Conservation (phyloP, 208 protist species). For the Trypanosoma avium region DNA sequence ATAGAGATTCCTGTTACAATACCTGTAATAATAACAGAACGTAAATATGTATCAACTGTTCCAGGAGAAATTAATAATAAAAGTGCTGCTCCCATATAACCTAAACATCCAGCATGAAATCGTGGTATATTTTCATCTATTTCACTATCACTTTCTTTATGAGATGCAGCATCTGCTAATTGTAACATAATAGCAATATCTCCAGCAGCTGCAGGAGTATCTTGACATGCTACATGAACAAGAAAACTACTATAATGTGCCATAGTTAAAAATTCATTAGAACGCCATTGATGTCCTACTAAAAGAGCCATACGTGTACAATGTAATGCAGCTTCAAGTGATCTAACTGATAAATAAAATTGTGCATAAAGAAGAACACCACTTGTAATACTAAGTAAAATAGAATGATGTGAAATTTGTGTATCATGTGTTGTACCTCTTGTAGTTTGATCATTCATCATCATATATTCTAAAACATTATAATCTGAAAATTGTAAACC, state of each 20-base stretch:
- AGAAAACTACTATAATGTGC: conserved; percentile 77
- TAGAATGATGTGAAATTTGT: conserved; percentile 29
- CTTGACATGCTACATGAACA: conserved; percentile 45
- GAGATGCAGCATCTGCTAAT: conserved; percentile 35
- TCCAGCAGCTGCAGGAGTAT: conserved; percentile 62
- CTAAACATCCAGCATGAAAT: conserved; percentile 42
- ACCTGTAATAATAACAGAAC: conserved; percentile 36
- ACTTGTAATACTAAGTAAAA: conserved; percentile 71
- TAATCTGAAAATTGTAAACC: conserved; percentile 7
- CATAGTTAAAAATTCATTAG: conserved; percentile 55
- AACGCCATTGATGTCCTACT: conserved; percentile 75
- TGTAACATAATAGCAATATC: conserved; percentile 80
- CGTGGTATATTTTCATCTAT: conserved; percentile 15
- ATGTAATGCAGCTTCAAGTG: conserved; percentile 49
- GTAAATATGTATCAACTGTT: conserved; percentile 53
- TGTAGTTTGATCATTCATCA: conserved; percentile 3
- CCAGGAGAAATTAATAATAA: conserved; percentile 68
- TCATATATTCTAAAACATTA: conserved; percentile 22
- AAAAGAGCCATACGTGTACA: conserved; percentile 72
- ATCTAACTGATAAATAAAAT: conserved; percentile 63
- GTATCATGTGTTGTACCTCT: neutral
- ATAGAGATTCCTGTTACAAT: conserved; percentile 7
- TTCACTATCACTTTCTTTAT: conserved; percentile 7
- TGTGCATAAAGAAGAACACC: conserved; percentile 81
- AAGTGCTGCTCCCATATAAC: conserved; percentile 59